Conservation (phyloP, 1,284 basidiomycete species). For the Paramarasmius palmivorus region DNA sequence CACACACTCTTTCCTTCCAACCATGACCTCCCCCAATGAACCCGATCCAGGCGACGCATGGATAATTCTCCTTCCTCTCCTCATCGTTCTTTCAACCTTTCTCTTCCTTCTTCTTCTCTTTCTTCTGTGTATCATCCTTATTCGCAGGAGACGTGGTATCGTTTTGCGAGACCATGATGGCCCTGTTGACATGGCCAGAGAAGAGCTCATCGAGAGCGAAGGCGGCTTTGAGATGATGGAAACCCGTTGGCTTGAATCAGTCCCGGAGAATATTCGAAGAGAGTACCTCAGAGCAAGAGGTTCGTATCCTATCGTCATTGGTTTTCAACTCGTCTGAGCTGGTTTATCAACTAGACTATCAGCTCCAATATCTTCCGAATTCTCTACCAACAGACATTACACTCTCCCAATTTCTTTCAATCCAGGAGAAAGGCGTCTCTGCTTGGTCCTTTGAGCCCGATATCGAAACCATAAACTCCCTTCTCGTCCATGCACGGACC, state of each 20-base stretch:
- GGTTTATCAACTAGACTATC: slow-evolving; percentile 68
- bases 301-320: slow-evolving; percentile 35
- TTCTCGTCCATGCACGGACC: slow-evolving; percentile 90
- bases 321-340: slow-evolving; percentile 10
- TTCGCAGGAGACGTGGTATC: slow-evolving; percentile 81
- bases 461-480: slow-evolving; percentile 88
- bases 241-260: slow-evolving; percentile 89
- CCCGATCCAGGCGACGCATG: slow-evolving; percentile 56
- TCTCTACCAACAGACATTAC: slow-evolving; percentile 95
- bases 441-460: slow-evolving; percentile 98
- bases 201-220: slow-evolving; percentile 87
- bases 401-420: slow-evolving; percentile 93
- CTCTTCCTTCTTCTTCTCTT: slow-evolving; percentile 91
- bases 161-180: slow-evolving; percentile 86
- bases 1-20: background rate
- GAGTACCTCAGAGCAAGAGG: slow-evolving; percentile 90
- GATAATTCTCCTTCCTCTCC: slow-evolving; percentile 84
- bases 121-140: slow-evolving; percentile 82
- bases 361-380: slow-evolving; percentile 89
- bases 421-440: slow-evolving; percentile 97
- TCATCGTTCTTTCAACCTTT: slow-evolving; percentile 91
- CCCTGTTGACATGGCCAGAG: slow-evolving; percentile 90
- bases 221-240: slow-evolving; percentile 93
- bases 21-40: slow-evolving; percentile 10
- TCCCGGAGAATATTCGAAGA: slow-evolving; percentile 65